Base-by-base conservation (phyloP, 78 protist genomes). In the Guillardia theta region DNA sequence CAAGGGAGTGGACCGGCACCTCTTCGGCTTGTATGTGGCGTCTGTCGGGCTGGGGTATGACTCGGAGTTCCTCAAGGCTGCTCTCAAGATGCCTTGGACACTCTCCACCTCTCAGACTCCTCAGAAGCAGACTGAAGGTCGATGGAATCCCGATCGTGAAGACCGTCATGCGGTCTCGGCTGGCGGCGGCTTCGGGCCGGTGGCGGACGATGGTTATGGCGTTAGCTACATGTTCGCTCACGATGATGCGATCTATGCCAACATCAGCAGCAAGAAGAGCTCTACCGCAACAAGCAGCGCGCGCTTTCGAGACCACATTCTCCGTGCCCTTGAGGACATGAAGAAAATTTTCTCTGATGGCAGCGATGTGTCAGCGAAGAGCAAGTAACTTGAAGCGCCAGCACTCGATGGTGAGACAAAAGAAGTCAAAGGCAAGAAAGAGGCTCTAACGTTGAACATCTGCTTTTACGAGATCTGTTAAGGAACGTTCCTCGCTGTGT, bases 141-240 rank as follows among this genome's bases (percentile, higher is more conserved):
- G 48, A 19, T 80, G 53, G 90, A 44, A 44, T 10, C 46, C 46
- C 58, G 24, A 80, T 36, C 12, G 12, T 46, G 50, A 10, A 0
- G 44, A 80, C 33, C 6, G 27, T 30, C 19, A 37, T 27, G 18
- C 18, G 47, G 33, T 80, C 44, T 80, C 90, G 90, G 58, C 90
- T 10, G 90, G 90, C 90, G 93, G 80, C 1, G 93, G 93, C 45
- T 88, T 88, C 39, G 93, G 93, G 64, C 80, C 93, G 6, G 93
- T 88, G 80, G 76, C 78, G 21, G 76, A 88, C 64, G 93, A 46
- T 45, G 93, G 93, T 9, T 88, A 88, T 15, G 93, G 93, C 44
- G 76, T 88, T 43, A 41, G 76, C 76, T 88, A 88, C 70, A 54
- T 54, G 64, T 33, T 88, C 70, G 43, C 48, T 21, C 9, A n/a